Evolutionary conservation across 2,329 filamentous ascomycete genomes (phyloP).

Genomic region (Exserohilum rostratum): DNA sequence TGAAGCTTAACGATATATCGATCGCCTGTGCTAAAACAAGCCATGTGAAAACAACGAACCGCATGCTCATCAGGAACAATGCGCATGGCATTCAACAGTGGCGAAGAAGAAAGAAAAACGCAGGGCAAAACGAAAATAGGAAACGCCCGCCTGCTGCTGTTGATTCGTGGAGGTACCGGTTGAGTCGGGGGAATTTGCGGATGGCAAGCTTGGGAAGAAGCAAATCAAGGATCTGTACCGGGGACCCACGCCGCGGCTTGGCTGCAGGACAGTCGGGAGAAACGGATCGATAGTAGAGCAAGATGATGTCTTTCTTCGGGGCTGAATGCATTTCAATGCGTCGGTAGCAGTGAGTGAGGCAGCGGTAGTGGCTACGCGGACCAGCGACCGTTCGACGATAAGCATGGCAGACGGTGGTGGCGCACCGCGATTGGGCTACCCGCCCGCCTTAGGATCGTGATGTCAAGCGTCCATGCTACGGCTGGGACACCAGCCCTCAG

Average conservation of each 20-base stretch:
- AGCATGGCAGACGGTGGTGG: neutral
- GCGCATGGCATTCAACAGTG: neutral
- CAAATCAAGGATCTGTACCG: conserved; percentile 14
- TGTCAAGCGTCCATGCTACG: conserved; percentile 32
- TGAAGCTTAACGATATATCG: conserved; percentile 4
- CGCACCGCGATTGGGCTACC: conserved; percentile 1
- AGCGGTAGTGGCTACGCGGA: conserved; percentile 2
- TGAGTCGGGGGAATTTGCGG: neutral
- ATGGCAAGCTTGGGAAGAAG: conserved; percentile 7
- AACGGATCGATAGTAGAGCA: conserved; percentile 10
- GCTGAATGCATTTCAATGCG: neutral
- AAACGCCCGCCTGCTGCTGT: neutral
- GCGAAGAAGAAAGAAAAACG: neutral
- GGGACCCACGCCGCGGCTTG: conserved; percentile 14
- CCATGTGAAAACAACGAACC: neutral
- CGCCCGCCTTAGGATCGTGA: conserved; percentile 18
- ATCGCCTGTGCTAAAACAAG: too few species aligned
- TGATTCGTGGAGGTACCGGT: neutral
- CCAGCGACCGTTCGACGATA: neutral
- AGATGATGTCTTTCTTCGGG: conserved; percentile 12
- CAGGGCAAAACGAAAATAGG: neutral
- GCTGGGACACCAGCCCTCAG: conserved; percentile 37
- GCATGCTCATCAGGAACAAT: neutral
- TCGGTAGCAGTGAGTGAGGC: neutral
- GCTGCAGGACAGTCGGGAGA: conserved; percentile 17